Conservation (phyloP, 768 basidiomycete species). For the Phylloporus sp. region DNA sequence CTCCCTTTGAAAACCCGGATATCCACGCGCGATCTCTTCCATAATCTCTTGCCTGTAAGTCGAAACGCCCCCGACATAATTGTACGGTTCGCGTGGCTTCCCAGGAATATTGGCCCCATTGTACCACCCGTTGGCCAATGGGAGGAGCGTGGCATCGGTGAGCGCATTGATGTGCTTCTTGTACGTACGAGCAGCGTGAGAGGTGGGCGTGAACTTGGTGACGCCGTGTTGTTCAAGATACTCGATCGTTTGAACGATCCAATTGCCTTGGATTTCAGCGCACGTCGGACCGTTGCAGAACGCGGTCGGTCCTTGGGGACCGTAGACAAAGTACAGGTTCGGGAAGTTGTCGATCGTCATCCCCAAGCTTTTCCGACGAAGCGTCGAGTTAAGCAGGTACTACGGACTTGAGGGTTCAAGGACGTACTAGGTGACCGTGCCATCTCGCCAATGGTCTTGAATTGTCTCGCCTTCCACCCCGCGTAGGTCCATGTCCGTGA, state of each 20-base stretch:
- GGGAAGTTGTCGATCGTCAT: slow-evolving; percentile 15
- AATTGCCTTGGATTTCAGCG: neutral
- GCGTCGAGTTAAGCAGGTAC: neutral
- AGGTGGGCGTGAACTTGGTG: slow-evolving; percentile 13
- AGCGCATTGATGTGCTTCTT: slow-evolving; percentile 7
- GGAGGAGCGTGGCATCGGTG: neutral
- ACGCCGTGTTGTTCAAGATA: slow-evolving; percentile 7
- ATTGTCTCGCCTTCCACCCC: too few relatives aligned
- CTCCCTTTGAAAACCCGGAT: slow-evolving; percentile 9
- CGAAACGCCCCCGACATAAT: neutral
- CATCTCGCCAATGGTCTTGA: too few relatives aligned
- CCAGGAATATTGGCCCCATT: slow-evolving; percentile 10
- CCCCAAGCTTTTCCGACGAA: slow-evolving; percentile 5
- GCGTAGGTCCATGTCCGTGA: too few relatives aligned
- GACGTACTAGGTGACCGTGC: too few relatives aligned
- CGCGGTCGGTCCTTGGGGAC: slow-evolving; percentile 12
- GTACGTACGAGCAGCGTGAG: slow-evolving; percentile 2
- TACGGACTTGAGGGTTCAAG: too few relatives aligned
- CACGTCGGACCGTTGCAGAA: slow-evolving; percentile 11
- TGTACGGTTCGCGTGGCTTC: slow-evolving; percentile 9
- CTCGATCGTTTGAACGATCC: slow-evolving; percentile 9
- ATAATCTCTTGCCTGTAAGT: slow-evolving; percentile 2
- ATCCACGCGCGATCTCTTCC: slow-evolving; percentile 8
- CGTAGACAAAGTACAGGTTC: slow-evolving; percentile 8
- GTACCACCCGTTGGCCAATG: slow-evolving; percentile 1